phyloP scores from a whole-genome alignment of 2,329 filamentous ascomycete genomes.

The Mollisia scopiformis region DNA sequence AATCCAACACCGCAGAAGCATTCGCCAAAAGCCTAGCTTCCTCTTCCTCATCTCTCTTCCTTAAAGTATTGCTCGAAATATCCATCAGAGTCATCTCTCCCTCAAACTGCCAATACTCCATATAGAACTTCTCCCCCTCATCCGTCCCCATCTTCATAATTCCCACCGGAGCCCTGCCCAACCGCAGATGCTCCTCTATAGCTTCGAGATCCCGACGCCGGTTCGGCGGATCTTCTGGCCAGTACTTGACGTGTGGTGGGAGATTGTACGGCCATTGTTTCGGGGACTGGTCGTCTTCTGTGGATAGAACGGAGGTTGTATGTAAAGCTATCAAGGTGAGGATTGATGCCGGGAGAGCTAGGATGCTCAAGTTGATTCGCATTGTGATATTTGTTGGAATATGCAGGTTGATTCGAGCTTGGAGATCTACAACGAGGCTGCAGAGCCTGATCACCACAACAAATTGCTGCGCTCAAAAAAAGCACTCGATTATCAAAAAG shows the following conservation, averaged over 20 bases:
- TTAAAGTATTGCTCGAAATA: slow-evolving; percentile 1
- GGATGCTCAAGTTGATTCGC: slow-evolving; percentile 41
- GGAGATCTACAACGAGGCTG: slow-evolving; percentile 16
- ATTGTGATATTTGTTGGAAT: slow-evolving; percentile 35
- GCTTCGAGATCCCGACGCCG: slow-evolving; percentile 43
- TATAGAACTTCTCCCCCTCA: slow-evolving; percentile 73
- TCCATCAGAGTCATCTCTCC: slow-evolving; percentile 19
- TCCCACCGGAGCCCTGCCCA: slow-evolving; percentile 54
- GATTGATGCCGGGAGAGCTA: slow-evolving; percentile 47
- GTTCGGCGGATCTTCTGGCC: slow-evolving; percentile 47
- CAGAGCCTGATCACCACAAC: slow-evolving; percentile 6
- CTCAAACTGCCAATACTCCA: slow-evolving; percentile 58
- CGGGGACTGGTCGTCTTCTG: slow-evolving; percentile 20
- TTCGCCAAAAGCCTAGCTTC: slow-evolving; percentile 27
- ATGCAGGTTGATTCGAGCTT: not conserved
- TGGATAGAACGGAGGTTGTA: slow-evolving; percentile 37
- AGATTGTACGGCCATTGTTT: slow-evolving; percentile 49
- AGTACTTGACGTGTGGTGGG: slow-evolving; percentile 48
- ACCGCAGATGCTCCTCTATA: slow-evolving; percentile 41
- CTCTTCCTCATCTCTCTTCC: slow-evolving; percentile 27
- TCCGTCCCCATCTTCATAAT: slow-evolving; percentile 74
- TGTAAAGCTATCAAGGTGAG: slow-evolving; percentile 49
- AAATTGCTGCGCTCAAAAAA: not conserved
- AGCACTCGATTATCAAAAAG: not conserved
- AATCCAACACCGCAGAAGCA: slow-evolving; percentile 34